A percentile compares a stretch with the other conserved stretches of the same genome.
Conservation (phyloP, 2,329 filamentous ascomycete genomes). For the Hymenoscyphus fructigenus region DNA sequence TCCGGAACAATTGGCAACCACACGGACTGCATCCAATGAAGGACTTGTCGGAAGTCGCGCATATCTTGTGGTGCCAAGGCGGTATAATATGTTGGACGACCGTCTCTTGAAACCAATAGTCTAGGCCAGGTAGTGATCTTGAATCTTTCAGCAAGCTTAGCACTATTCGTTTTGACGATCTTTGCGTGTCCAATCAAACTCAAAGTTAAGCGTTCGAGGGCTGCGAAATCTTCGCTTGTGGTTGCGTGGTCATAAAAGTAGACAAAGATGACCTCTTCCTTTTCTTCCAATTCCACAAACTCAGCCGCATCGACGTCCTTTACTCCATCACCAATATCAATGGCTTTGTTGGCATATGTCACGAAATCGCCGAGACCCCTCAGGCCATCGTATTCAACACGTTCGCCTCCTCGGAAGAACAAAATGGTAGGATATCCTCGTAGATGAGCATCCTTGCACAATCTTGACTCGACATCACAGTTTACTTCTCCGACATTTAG, state of each 20-base stretch:
- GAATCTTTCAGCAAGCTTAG: slow-evolving; percentile 73
- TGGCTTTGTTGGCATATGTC: slow-evolving; percentile 80
- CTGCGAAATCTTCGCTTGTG: slow-evolving; percentile 85
- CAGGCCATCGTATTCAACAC: slow-evolving; percentile 89
- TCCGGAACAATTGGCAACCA: slow-evolving; percentile 97
- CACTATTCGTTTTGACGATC: slow-evolving; percentile 86
- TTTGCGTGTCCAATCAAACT: slow-evolving; percentile 89
- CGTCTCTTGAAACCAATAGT: slow-evolving; percentile 83
- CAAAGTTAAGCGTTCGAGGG: slow-evolving; percentile 81
- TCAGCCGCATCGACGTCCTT: slow-evolving; percentile 73
- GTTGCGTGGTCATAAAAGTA: slow-evolving; percentile 98
- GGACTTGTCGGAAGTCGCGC: slow-evolving; percentile 77
- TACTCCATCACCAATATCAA: slow-evolving; percentile 74
- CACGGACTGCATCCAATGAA: slow-evolving; percentile 92
- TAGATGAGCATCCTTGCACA: slow-evolving; percentile 90
- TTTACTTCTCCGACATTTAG: slow-evolving; percentile 96
- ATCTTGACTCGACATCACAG: slow-evolving; percentile 77
- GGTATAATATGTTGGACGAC: slow-evolving; percentile 85
- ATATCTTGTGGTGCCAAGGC: slow-evolving; percentile 87
- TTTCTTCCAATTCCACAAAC: slow-evolving; percentile 83
- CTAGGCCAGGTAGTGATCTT: slow-evolving; percentile 98
- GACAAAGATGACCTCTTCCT: slow-evolving; percentile 92
- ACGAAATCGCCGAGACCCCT: slow-evolving; percentile 89
- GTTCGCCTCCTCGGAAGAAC: slow-evolving; percentile 89
- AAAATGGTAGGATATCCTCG: slow-evolving; percentile 83